Evolutionary conservation across 345 rosid genomes (phyloP), one percentile per base, ranked within the genome.

Genomic region (Nasturtium officinale): DNA sequence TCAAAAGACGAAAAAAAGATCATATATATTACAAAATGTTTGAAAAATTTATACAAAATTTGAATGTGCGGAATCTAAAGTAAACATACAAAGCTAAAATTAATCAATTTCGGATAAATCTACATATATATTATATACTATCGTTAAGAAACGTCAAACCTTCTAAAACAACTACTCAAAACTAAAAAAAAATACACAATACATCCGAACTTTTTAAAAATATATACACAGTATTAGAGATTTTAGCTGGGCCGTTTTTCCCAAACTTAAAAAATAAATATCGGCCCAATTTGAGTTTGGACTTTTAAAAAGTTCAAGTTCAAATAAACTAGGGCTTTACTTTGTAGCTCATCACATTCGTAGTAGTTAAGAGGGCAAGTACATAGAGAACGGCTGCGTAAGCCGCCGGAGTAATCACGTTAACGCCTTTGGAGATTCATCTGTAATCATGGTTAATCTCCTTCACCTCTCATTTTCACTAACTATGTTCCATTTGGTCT

Each of bases 391-490:
- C 20, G 20, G 57, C 69, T 40, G 42, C 54, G 26, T 51, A 4
- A 51, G 76, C 77, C 71, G 77, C 20, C 64, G 71, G 58, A 51
- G 67, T 28, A 59, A 47, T 46, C 59, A 35, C 18, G 43, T 11
- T 12, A 33, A 71, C 20, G 30, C 47, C 43, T 65, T 56, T 30
- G 70, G 62, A 52, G 69, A 21, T 65, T 33, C 65, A 54, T 48
- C 65, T 54, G 51, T 64, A 65, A 65, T 7, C 72, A 74, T 65
- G 78, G 78, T 74, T 46, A 42, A 60, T 35, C 72, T 9, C 48
- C 56, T 45, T 59, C 13, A 1, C 16, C 33, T 30, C 76, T 56
- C 5, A 40, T 29, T 12, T 1, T 53, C 11, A 0, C 60, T 5
- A 20, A 7, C 58, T 50, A 9, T 32, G 21, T 13, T n/a, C 10